phyloP scores from a whole-genome alignment of 805 yeast species.

The Barnettozyma californica region DNA sequence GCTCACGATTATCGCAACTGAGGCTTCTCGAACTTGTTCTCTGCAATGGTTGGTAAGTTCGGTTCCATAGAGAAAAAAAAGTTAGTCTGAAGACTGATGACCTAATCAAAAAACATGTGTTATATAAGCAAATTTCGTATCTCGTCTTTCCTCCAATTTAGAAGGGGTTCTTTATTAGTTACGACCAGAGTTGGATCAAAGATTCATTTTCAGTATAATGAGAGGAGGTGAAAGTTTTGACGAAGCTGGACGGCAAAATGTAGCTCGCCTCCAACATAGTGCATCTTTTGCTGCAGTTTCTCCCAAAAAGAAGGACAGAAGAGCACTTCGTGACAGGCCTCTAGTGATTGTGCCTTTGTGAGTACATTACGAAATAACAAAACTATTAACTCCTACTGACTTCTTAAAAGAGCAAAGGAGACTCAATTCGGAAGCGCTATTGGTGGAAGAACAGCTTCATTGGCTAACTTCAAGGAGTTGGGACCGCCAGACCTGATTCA shows the following conservation, averaged over 20 bases:
- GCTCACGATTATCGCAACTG: not conserved
- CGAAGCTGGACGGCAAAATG: not conserved
- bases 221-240: not conserved
- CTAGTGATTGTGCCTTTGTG: conserved; percentile 18
- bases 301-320: conserved; percentile 16
- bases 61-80: too few species aligned
- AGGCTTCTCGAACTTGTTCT: not conserved
- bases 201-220: not conserved
- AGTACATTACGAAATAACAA: conserved; percentile 4
- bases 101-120: not conserved
- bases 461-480: conserved; percentile 40
- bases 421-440: conserved; percentile 47
- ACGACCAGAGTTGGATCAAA: not conserved
- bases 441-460: conserved; percentile 39
- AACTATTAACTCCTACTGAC: not conserved
- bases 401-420: conserved; percentile 36
- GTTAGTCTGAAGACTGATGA: not conserved
- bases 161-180: too few species aligned
- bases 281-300: conserved; percentile 7
- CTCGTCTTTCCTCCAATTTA: too few species aligned
- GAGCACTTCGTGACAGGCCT: conserved; percentile 13
- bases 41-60: not conserved
- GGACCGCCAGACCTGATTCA: conserved; percentile 76
- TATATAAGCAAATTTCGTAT: too few species aligned
- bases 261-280: not conserved